These are phyloP conservation scores for Cubamyces sp. DNA, from an alignment of 768 basidiomycete genomes.

Conservation along the genomic window DNA sequence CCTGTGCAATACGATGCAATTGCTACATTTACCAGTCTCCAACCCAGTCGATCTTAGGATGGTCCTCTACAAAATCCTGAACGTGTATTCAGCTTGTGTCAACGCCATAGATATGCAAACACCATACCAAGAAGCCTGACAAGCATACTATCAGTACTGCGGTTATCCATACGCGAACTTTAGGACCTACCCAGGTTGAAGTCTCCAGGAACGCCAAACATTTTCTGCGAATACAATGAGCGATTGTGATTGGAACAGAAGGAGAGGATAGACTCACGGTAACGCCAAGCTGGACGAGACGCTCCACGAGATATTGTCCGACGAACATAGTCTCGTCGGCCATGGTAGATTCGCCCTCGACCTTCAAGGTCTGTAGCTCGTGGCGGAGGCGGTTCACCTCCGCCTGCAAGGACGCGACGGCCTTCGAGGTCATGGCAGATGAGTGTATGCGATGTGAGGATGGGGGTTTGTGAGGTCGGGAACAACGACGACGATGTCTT, in stretches of 20 bases:
- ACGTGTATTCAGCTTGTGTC: neutral
- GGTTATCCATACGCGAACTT: neutral
- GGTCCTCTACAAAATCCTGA: constrained; percentile 83
- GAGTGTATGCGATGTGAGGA: constrained; percentile 4
- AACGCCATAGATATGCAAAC: neutral
- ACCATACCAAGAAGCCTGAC: constrained; percentile 50
- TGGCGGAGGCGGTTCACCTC: constrained; percentile 52
- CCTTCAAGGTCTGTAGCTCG: constrained; percentile 48
- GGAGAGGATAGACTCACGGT: constrained; percentile 44
- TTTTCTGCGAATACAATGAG: constrained; percentile 49
- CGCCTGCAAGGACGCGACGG: constrained; percentile 42
- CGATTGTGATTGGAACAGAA: neutral
- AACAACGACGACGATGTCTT: constrained; percentile 4
- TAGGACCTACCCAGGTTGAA: constrained; percentile 64
- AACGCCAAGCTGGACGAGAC: constrained; percentile 67
- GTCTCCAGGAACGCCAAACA: constrained; percentile 90
- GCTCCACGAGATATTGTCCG: constrained; percentile 62
- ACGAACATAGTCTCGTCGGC: constrained; percentile 50
- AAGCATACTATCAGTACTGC: neutral
- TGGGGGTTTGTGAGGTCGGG: neutral
- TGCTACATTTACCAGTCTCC: constrained; percentile 68
- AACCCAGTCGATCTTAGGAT: constrained; percentile 79
- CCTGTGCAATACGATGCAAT: neutral
- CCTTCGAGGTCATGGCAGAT: constrained; percentile 24
- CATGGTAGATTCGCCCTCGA: constrained; percentile 36